A percentile compares a stretch with the other conserved stretches of the same genome.
Conservation (phyloP, 257 asterid genomes). For the Capsicum chinense region DNA sequence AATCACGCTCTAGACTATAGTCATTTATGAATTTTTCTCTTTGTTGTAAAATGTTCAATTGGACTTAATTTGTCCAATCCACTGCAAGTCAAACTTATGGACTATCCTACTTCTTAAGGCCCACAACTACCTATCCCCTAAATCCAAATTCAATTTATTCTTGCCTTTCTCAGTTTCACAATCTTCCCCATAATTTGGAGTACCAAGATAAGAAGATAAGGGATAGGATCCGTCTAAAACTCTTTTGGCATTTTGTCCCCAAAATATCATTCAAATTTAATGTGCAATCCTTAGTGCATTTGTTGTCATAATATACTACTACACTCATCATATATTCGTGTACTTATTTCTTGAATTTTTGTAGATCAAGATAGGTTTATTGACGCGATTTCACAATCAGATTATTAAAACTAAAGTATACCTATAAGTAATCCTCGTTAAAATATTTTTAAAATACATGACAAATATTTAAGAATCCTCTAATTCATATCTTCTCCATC, state of each 20-base stretch:
- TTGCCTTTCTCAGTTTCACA: neutral
- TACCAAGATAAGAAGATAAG: neutral
- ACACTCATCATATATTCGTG: too few species aligned
- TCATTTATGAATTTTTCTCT: too few species aligned
- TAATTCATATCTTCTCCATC: neutral
- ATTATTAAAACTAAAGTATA: neutral
- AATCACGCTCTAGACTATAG: too few species aligned
- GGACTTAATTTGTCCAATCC: neutral
- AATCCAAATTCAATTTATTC: neutral
- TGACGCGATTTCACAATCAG: neutral
- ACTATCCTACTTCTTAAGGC: neutral
- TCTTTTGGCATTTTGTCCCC: neutral
- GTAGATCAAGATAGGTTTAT: neutral
- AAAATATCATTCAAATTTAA: neutral
- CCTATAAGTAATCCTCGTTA: too few species aligned
- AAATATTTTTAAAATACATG: too few species aligned
- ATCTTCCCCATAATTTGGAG: neutral
- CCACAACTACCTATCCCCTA: neutral
- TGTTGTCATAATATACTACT: neutral
- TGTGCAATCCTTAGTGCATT: neutral
- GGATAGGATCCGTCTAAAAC: neutral
- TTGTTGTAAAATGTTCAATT: neutral
- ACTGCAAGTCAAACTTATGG: neutral
- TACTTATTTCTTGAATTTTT: neutral
- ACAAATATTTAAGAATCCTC: too few species aligned